These are phyloP conservation scores for Saccharomyces kudriavzevii DNA, from an alignment of 805 yeast genomes.

Conservation along the genomic window DNA sequence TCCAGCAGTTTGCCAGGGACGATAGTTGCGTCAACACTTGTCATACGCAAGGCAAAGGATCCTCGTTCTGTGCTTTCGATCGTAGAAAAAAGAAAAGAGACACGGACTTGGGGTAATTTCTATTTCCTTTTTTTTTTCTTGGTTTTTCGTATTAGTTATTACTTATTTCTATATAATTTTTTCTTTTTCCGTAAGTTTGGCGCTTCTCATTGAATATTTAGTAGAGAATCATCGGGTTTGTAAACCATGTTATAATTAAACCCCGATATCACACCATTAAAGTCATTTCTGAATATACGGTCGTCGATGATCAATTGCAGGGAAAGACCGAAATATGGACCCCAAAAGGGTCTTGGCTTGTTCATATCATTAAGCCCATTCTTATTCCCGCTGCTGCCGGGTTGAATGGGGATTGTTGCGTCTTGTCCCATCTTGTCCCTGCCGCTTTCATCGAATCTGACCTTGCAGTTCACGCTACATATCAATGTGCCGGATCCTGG, in stretches of 20 bases:
- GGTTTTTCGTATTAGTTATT: neutral
- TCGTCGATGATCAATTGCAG: constrained; percentile 52
- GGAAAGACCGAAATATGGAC: constrained; percentile 64
- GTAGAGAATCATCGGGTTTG: constrained; percentile 46
- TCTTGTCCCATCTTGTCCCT: constrained; percentile 56
- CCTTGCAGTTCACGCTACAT: constrained; percentile 47
- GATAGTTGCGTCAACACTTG: neutral
- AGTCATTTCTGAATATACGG: constrained; percentile 29
- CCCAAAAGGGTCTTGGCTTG: constrained; percentile 48
- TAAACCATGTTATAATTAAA: constrained; percentile 61
- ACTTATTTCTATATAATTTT: neutral
- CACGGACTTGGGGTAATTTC: neutral
- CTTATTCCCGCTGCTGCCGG: constrained; percentile 7
- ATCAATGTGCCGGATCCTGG: constrained; percentile 55
- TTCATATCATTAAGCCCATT: constrained; percentile 9
- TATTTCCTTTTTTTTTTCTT: neutral
- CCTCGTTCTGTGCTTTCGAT: neutral
- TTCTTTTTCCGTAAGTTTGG: neutral
- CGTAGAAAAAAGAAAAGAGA: neutral
- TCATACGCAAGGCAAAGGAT: neutral
- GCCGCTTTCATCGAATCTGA: constrained; percentile 71
- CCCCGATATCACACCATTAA: constrained; percentile 39
- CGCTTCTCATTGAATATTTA: constrained; percentile 11
- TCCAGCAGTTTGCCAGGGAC: neutral
- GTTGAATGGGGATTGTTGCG: constrained; percentile 37